Evolutionary conservation across 495 filamentous ascomycete species (phyloP).

Genomic region (Aspergillus baeticus): DNA sequence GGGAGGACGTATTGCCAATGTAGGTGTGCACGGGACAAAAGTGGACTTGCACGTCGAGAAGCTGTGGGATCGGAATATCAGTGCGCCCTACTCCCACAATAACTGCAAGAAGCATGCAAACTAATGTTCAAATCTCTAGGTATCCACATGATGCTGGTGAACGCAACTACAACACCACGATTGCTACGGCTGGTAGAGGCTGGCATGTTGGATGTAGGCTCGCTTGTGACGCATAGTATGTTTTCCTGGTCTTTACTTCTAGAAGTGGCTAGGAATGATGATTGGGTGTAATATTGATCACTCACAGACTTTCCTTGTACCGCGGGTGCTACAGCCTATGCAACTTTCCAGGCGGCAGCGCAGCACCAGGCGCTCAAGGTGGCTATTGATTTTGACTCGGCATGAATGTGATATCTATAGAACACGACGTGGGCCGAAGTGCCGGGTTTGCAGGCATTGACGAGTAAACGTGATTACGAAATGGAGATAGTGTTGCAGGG

Average conservation of each 20-base stretch:
- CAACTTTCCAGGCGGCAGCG: conserved; percentile 4
- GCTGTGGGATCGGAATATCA: conserved; percentile 43
- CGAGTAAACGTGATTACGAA: too few relatives aligned
- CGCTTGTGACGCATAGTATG: conserved; percentile 42
- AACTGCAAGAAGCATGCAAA: neutral
- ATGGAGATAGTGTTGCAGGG: too few relatives aligned
- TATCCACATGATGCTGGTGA: conserved; percentile 39
- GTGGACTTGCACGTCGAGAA: conserved; percentile 38
- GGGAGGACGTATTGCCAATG: conserved; percentile 48
- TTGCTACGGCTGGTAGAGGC: conserved; percentile 37
- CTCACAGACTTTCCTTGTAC: neutral
- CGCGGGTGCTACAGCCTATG: conserved; percentile 1
- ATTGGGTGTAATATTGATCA: neutral
- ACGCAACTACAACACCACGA: conserved; percentile 38
- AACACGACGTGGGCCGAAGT: neutral
- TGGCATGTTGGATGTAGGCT: conserved; percentile 31
- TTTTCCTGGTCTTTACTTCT: neutral
- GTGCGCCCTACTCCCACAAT: conserved; percentile 7
- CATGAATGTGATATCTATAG: neutral
- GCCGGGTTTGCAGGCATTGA: too few relatives aligned
- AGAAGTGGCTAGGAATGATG: too few relatives aligned
- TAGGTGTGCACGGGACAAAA: conserved; percentile 46
- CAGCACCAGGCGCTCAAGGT: conserved; percentile 3
- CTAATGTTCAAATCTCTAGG: conserved; percentile 16
- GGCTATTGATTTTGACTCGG: neutral